Conservation (phyloP, 2,329 filamentous ascomycete species). For the Clarireedia hainanense region DNA sequence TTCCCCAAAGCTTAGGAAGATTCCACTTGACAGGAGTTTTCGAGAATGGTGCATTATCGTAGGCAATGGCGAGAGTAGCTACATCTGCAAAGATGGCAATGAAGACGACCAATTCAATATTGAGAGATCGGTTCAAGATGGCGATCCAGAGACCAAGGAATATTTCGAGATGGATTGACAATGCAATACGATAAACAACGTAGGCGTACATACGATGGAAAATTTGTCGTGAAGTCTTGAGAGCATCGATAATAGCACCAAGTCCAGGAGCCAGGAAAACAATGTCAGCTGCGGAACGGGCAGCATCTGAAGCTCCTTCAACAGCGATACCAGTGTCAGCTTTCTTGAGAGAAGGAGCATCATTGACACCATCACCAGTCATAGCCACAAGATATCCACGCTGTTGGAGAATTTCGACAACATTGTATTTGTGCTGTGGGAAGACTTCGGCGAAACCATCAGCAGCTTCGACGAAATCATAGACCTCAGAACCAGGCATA, state of each 20-base stretch:
- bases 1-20: slow-evolving; percentile 86
- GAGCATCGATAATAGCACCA: slow-evolving; percentile 83
- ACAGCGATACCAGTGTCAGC: slow-evolving; percentile 95
- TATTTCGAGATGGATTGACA: slow-evolving; percentile 85
- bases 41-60: slow-evolving; percentile 85
- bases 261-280: slow-evolving; percentile 89
- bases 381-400: slow-evolving; percentile 91
- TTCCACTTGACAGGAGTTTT: slow-evolving; percentile 91
- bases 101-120: slow-evolving; percentile 84
- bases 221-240: slow-evolving; percentile 90
- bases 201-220: slow-evolving; percentile 97
- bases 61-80: slow-evolving; percentile 84
- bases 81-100: slow-evolving; percentile 93
- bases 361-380: slow-evolving; percentile 95
- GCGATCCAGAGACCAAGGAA: slow-evolving; percentile 90
- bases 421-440: slow-evolving; percentile 91
- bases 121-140: slow-evolving; percentile 75
- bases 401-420: slow-evolving; percentile 88
- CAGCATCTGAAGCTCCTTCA: slow-evolving; percentile 84
- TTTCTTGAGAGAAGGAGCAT: slow-evolving; percentile 87
- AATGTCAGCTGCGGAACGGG: slow-evolving; percentile 85
- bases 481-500: slow-evolving; percentile 89
- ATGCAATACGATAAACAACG: slow-evolving; percentile 88
- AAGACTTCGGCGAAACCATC: slow-evolving; percentile 94
- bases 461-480: slow-evolving; percentile 91